phyloP scores from a whole-genome alignment of 306 rosid species.

The Gastrolobium bilobum region DNA sequence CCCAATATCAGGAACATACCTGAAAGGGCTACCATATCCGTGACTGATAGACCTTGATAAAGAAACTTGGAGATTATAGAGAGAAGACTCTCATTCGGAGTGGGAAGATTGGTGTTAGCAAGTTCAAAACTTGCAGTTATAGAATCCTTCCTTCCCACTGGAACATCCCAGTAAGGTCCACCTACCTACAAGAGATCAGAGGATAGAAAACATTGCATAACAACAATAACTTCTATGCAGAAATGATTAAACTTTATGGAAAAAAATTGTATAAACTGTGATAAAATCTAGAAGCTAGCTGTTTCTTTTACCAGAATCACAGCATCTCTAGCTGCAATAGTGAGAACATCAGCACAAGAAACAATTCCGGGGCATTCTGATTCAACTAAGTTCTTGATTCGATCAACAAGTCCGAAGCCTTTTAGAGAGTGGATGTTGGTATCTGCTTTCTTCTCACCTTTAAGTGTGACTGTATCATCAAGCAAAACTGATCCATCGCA shows the following conservation, averaged over 20 bases:
- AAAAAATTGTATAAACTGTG: not conserved
- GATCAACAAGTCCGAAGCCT: slow-evolving; percentile 74
- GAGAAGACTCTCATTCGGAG: slow-evolving; percentile 64
- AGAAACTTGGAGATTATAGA: slow-evolving; percentile 79
- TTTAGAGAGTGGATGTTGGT: slow-evolving; percentile 70
- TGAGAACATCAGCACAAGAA: slow-evolving; percentile 96
- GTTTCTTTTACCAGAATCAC: slow-evolving; percentile 73
- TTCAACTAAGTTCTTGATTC: slow-evolving; percentile 82
- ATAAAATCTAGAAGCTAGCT: not conserved
- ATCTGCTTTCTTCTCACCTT: slow-evolving; percentile 85
- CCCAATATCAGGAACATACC: slow-evolving; percentile 55
- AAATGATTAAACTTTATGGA: not conserved
- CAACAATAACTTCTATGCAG: slow-evolving; percentile 7
- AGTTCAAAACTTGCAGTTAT: slow-evolving; percentile 72
- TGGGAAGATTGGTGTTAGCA: slow-evolving; percentile 73
- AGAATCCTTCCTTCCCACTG: slow-evolving; percentile 95
- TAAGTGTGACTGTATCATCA: slow-evolving; percentile 80
- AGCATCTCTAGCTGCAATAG: slow-evolving; percentile 98
- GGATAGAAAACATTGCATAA: slow-evolving; percentile 18
- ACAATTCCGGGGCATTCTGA: slow-evolving; percentile 92
- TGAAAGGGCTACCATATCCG: slow-evolving; percentile 85
- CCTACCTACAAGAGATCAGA: slow-evolving; percentile 70
- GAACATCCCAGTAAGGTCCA: slow-evolving; percentile 98
- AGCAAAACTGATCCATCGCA: slow-evolving; percentile 92
- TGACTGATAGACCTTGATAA: slow-evolving; percentile 85